These are phyloP conservation scores for Collybia sp. DNA, from an alignment of 768 basidiomycete species.

Conservation along the genomic window DNA sequence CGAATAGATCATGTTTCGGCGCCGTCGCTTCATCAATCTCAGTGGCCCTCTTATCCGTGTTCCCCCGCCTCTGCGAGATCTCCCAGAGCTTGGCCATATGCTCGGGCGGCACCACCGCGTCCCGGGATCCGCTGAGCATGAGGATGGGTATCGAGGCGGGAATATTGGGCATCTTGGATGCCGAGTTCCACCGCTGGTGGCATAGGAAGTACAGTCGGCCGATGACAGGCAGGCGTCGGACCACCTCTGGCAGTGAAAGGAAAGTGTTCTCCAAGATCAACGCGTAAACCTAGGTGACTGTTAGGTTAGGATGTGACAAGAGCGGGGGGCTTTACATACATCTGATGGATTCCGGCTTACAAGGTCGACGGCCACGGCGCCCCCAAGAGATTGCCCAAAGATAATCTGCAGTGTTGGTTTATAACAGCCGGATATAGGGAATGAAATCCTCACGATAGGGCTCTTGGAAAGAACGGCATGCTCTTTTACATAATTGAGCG, in stretches of 20 bases:
- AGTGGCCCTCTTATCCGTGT: background rate
- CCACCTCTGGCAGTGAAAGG: conserved; percentile 71
- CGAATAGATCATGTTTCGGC: background rate
- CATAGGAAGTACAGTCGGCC: conserved; percentile 65
- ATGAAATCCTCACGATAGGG: conserved; percentile 43
- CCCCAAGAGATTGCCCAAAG: conserved; percentile 79
- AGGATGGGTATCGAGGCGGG: conserved; percentile 59
- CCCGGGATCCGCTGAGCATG: conserved; percentile 61
- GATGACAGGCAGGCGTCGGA: conserved; percentile 61
- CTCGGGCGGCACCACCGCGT: conserved; percentile 56
- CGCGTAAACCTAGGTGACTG: conserved; percentile 47
- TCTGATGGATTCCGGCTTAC: conserved; percentile 63
- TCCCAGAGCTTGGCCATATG: conserved; percentile 65
- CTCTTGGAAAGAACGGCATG: conserved; percentile 55
- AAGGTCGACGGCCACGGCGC: conserved; percentile 83
- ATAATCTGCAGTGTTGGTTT: conserved; percentile 38
- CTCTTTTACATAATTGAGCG: conserved; percentile 59
- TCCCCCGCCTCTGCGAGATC: conserved; percentile 35
- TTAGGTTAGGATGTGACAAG: background rate
- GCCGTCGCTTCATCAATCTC: background rate
- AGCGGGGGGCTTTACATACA: conserved; percentile 26
- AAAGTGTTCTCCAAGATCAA: conserved; percentile 90
- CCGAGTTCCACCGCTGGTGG: conserved; percentile 80
- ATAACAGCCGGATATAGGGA: background rate
- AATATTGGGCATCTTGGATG: conserved; percentile 49